A percentile compares a stretch with the other conserved stretches of the same genome.
Conservation (phyloP, 1,284 basidiomycete genomes). For the Phellinidium pouzarii region DNA sequence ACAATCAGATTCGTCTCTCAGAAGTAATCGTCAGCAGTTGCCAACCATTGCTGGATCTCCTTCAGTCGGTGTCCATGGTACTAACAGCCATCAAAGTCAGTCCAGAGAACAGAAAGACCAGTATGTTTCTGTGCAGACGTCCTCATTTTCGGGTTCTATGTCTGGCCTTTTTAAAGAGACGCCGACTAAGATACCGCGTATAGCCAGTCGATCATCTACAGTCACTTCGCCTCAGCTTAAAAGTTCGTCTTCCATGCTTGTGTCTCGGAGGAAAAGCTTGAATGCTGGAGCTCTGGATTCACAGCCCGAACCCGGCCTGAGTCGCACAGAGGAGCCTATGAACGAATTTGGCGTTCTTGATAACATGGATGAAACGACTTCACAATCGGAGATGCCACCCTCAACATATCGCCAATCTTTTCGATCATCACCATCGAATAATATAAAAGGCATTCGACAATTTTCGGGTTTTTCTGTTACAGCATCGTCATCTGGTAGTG, state of each 20-base stretch:
- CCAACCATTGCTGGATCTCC: constrained; percentile 90
- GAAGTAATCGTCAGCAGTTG: constrained; percentile 58
- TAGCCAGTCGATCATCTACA: constrained; percentile 72
- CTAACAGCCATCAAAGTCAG: constrained; percentile 22
- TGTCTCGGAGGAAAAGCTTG: constrained; percentile 56
- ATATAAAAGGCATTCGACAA: constrained; percentile 24
- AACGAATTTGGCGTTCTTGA: constrained; percentile 80
- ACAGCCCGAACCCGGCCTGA: constrained; percentile 61
- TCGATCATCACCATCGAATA: constrained; percentile 52
- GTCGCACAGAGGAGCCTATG: constrained; percentile 36
- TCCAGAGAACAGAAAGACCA: constrained; percentile 49
- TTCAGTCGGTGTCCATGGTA: constrained; percentile 55
- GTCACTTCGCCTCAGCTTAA: constrained; percentile 60
- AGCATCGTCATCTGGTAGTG: constrained; percentile 36
- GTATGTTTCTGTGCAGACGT: constrained; percentile 43
- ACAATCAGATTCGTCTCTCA: constrained; percentile 71
- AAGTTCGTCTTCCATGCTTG: constrained; percentile 37
- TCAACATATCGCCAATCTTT: constrained; percentile 39
- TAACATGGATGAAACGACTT: constrained; percentile 37
- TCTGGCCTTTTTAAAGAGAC: constrained; percentile 57
- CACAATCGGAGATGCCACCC: constrained; percentile 32
- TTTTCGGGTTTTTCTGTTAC: constrained; percentile 56
- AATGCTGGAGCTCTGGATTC: constrained; percentile 39
- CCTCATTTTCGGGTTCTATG: constrained; percentile 33
- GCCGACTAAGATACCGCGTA: constrained; percentile 92